Base-by-base conservation (phyloP, 2,329 filamentous ascomycete genomes). In the Cordyceps javanica region DNA sequence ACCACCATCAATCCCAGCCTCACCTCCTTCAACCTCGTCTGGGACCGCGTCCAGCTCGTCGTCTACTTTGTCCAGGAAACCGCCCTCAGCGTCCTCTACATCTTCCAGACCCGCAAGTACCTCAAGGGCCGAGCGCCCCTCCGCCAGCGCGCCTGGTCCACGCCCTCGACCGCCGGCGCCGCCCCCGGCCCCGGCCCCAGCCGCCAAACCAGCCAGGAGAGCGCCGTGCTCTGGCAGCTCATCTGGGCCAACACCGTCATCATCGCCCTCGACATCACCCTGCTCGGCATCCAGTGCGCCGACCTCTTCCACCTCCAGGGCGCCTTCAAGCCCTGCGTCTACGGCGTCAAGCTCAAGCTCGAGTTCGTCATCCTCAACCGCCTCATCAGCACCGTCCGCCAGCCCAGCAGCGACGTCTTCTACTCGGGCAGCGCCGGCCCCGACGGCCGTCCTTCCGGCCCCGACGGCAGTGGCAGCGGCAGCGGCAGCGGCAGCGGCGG, bases 61-160 rank as follows among this genome's bases (percentile, higher is more conserved):
- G 71, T 77, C 5, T 82, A 80, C 64, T 80, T 76, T 62, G 59
- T 80, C 16, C 80, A 82, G 64, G 80, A 82, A 60, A 72, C 77
- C 39, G 70, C 78, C 57, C 72, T 82, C 50, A 79, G 77, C 3
- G 72, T 71, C 0, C 65, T 80, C n/a, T 82, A 80, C 65, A 80
- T 82, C 14, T 62, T 56, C 28, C 58, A 62, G 36, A 64, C 62
- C 5, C 61, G 59, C 28, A 60, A 58, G 16, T 60, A 57, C 36
- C 49, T 64, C 26, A 59, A 54, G 9, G 45, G 52, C 6, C 56
- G 58, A 10, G 52, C 62, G 4, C 58, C 56, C 4, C 42, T 63
- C 41, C 44, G 52, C 25, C 55, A 60, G 42, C 51, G 42, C 2
- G n/a, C 46, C 55, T 72, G 69, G 66, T 76, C 80, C 59, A 77